phyloP scores from a whole-genome alignment of 148 eudicot species.

The Talinum fruticosum region DNA sequence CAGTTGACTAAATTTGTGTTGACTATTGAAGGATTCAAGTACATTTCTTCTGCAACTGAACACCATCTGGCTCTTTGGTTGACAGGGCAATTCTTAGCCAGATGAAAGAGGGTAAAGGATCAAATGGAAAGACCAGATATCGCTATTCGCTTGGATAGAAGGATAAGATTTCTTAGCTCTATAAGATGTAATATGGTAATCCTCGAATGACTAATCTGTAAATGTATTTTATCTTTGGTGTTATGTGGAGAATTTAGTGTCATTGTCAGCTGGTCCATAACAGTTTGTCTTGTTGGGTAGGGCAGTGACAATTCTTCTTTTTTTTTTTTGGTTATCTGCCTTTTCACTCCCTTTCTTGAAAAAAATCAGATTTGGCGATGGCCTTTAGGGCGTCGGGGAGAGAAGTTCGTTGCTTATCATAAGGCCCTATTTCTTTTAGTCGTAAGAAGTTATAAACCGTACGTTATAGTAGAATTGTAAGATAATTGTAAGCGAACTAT shows the following conservation, averaged over 20 bases:
- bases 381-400: too few relatives aligned
- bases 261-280: conserved; percentile 15
- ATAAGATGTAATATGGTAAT: conserved; percentile 15
- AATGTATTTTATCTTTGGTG: conserved; percentile 18
- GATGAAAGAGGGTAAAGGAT: conserved; percentile 29
- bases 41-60: background rate
- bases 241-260: conserved; percentile 25
- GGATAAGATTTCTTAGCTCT: conserved; percentile 34
- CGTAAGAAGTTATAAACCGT: too few relatives aligned
- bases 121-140: conserved; percentile 19
- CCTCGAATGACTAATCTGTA: background rate
- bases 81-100: conserved; percentile 25
- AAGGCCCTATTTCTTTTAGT: too few relatives aligned
- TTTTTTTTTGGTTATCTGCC: background rate
- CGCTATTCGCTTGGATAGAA: conserved; percentile 20
- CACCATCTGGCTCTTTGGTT: conserved; percentile 18
- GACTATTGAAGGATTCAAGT: background rate
- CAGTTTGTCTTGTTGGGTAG: conserved; percentile 25
- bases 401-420: too few relatives aligned
- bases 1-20: background rate
- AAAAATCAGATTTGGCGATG: background rate
- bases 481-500: too few relatives aligned
- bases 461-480: too few relatives aligned
- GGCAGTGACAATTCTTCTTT: conserved; percentile 18
- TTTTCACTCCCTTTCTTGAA: background rate